Evolutionary conservation across 2,329 filamentous ascomycete species (phyloP).

Genomic region (Microdochium bolleyi): DNA sequence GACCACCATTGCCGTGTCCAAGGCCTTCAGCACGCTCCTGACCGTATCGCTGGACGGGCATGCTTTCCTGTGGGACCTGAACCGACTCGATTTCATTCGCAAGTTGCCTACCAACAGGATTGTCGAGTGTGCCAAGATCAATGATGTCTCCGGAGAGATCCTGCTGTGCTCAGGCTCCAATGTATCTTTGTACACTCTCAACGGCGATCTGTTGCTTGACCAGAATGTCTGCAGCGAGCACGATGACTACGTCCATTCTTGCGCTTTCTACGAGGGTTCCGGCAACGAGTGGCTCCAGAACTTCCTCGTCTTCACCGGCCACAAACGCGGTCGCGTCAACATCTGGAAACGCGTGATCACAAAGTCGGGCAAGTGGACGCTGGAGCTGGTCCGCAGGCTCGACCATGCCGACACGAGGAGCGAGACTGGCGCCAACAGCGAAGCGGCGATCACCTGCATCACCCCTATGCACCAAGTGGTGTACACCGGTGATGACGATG

Average conservation of each 20-base stretch:
- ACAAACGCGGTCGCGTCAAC: slow-evolving; percentile 76
- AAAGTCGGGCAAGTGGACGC: slow-evolving; percentile 56
- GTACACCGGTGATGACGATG: slow-evolving; percentile 92
- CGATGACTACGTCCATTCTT: slow-evolving; percentile 73
- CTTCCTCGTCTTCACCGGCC: slow-evolving; percentile 82
- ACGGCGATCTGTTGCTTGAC: slow-evolving; percentile 74
- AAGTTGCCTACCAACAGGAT: slow-evolving; percentile 53
- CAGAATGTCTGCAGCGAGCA: slow-evolving; percentile 66
- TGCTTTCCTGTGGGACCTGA: slow-evolving; percentile 89
- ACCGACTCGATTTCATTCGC: slow-evolving; percentile 78
- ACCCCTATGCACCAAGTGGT: slow-evolving; percentile 74
- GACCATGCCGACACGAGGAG: slow-evolving; percentile 69
- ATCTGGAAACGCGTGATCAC: slow-evolving; percentile 55
- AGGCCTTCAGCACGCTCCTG: slow-evolving; percentile 80
- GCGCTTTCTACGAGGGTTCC: slow-evolving; percentile 87
- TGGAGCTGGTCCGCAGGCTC: slow-evolving; percentile 73
- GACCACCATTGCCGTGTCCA: slow-evolving; percentile 73
- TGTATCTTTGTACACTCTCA: slow-evolving; percentile 76
- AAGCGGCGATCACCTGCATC: slow-evolving; percentile 77
- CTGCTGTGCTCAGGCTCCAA: slow-evolving; percentile 72
- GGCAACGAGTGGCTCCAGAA: slow-evolving; percentile 89
- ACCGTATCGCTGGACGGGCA: slow-evolving; percentile 77
- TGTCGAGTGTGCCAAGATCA: slow-evolving; percentile 72
- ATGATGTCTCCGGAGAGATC: slow-evolving; percentile 86
- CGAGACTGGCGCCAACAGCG: slow-evolving; percentile 47